Evolutionary conservation across 2,329 filamentous ascomycete genomes (phyloP).

Genomic region (Setomelanomma holmii): DNA sequence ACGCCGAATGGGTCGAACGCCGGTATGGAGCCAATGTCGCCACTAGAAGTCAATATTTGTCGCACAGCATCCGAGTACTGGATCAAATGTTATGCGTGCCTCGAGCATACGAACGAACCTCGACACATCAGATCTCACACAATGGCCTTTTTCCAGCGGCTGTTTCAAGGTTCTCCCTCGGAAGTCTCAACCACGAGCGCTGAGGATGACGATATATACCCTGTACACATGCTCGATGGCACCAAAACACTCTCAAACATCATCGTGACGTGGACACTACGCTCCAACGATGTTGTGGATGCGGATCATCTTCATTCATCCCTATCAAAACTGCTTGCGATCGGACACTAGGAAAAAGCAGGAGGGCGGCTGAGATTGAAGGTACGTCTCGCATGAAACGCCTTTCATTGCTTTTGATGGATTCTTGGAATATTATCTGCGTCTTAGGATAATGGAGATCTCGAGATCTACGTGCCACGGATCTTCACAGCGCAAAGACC

Average conservation of each 20-base stretch:
- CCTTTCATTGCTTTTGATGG: not conserved
- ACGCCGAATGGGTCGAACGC: constrained; percentile 28
- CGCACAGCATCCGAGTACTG: constrained; percentile 24
- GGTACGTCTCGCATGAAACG: constrained; percentile 31
- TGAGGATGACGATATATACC: constrained; percentile 23
- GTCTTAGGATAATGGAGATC: constrained; percentile 15
- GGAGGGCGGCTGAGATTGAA: constrained; percentile 54
- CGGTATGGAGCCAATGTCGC: constrained; percentile 16
- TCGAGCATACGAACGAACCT: not conserved
- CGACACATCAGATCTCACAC: not conserved
- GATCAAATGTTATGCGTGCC: constrained; percentile 1
- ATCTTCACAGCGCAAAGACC: constrained; percentile 48
- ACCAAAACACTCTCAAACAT: constrained; percentile 21
- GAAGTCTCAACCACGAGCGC: not conserved
- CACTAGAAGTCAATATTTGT: constrained; percentile 18
- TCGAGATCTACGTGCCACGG: constrained; percentile 52
- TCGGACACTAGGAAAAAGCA: constrained; percentile 56
- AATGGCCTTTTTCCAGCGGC: not conserved
- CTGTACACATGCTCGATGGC: constrained; percentile 27
- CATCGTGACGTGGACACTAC: constrained; percentile 38
- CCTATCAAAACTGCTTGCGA: constrained; percentile 49
- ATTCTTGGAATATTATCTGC: no score
- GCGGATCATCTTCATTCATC: constrained; percentile 45
- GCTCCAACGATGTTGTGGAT: constrained; percentile 59
- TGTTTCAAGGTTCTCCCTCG: not conserved